A percentile compares a stretch with the other conserved stretches of the same genome.
Conservation (phyloP, 108 stramenopile genomes). For the Nitzschia palea region DNA sequence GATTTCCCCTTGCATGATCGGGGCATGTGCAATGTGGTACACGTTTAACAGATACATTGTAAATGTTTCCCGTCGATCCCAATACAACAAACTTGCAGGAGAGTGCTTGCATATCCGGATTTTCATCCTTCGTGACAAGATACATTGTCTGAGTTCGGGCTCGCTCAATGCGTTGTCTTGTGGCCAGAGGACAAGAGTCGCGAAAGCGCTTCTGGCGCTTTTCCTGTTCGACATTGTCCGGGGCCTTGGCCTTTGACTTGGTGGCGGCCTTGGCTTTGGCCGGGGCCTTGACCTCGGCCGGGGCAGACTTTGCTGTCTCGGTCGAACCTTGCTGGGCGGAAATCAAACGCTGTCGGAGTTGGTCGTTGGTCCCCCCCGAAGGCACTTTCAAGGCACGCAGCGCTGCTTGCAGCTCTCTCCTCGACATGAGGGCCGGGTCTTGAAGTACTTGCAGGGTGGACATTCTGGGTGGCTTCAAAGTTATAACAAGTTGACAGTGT, state of each 20-base stretch:
- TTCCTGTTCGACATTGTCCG: constrained; percentile 33
- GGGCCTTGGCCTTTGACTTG: background rate
- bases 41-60: constrained; percentile 28
- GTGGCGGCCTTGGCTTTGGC: background rate
- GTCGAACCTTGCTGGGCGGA: background rate
- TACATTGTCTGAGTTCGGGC: constrained; percentile 34
- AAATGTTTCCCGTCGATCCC: constrained; percentile 55
- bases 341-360: background rate
- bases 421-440: background rate
- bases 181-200: constrained; percentile 1
- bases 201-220: constrained; percentile 40
- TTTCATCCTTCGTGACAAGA: constrained; percentile 12
- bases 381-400: background rate
- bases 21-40: constrained; percentile 47
- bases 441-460: no score
- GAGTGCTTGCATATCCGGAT: background rate
- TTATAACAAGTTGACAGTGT: no score
- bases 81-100: constrained; percentile 28
- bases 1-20: constrained; percentile 40
- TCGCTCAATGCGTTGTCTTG: constrained; percentile 38
- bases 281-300: background rate
- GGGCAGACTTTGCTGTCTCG: background rate
- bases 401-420: background rate
- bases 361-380: constrained; percentile 2
- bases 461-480: no score